Evolutionary conservation across 2,329 filamentous ascomycete species (phyloP).

Genomic region (Dryadomyces sulphureus): DNA sequence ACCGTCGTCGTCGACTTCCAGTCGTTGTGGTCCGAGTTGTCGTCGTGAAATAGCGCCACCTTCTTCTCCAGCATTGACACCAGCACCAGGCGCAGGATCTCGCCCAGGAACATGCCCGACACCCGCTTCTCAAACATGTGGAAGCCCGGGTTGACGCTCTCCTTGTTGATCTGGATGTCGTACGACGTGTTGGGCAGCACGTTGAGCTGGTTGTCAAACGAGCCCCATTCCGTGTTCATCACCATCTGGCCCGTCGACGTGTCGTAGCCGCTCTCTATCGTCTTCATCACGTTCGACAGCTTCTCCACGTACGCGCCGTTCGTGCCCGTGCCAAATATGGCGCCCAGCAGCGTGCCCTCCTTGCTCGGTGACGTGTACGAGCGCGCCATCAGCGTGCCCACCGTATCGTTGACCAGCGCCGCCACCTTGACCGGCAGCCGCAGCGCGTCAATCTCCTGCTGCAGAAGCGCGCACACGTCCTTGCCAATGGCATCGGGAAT

Average conservation of each 20-base stretch:
- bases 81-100: constrained; percentile 71
- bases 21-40: constrained; percentile 57
- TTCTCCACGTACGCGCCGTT: constrained; percentile 98
- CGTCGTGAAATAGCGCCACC: constrained; percentile 60
- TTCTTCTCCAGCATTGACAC: constrained; percentile 54
- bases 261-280: constrained; percentile 56
- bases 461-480: constrained; percentile 83
- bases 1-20: constrained; percentile 56
- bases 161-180: constrained; percentile 62
- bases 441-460: constrained; percentile 76
- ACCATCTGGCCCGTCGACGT: constrained; percentile 83
- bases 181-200: constrained; percentile 77
- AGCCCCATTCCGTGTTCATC: constrained; percentile 96
- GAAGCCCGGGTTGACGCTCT: constrained; percentile 79
- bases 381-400: constrained; percentile 93
- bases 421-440: constrained; percentile 85
- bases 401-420: constrained; percentile 92
- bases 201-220: constrained; percentile 86
- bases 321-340: constrained; percentile 94
- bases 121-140: constrained; percentile 99
- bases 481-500: constrained; percentile 89
- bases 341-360: constrained; percentile 75
- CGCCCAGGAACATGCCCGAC: constrained; percentile 94
- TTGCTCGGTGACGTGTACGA: constrained; percentile 88
- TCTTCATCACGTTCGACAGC: constrained; percentile 69